Percentiles rank a stretch among this genome's conserved stretches.
phyloP scores from a whole-genome alignment of 179 eudicot genomes.

The Vitellaria paradoxa region DNA sequence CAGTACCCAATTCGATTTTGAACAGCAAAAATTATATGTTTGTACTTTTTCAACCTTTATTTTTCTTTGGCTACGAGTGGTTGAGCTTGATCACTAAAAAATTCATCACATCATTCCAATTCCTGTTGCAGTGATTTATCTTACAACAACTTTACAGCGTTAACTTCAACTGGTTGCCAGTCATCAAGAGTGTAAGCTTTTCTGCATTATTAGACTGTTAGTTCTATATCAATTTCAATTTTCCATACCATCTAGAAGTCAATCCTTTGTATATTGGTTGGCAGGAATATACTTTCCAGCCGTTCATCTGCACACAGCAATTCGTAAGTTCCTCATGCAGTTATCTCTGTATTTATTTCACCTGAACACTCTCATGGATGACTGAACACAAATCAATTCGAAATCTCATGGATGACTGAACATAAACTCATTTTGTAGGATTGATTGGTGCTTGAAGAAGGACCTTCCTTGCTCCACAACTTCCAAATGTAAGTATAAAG shows the following conservation, averaged over 20 bases:
- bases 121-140: constrained; percentile 20
- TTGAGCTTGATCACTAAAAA: not conserved
- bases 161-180: constrained; percentile 3
- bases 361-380: not conserved
- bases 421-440: constrained; percentile 26
- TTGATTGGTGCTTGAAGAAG: constrained; percentile 57
- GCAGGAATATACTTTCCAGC: constrained; percentile 71
- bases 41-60: constrained; percentile 19
- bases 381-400: not conserved
- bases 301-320: constrained; percentile 37
- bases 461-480: constrained; percentile 54
- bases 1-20: constrained; percentile 49
- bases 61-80: constrained; percentile 3
- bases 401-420: constrained; percentile 1
- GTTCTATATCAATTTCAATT: not conserved
- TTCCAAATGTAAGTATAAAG: constrained; percentile 41
- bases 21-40: constrained; percentile 39
- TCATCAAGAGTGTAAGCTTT: constrained; percentile 16
- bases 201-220: not conserved
- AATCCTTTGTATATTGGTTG: constrained; percentile 1
- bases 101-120: not conserved
- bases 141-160: constrained; percentile 19
- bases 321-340: constrained; percentile 34
- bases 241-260: not conserved
- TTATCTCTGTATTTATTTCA: not conserved